Evolutionary conservation across 139 green algal species (phyloP).

Genomic region (Haematococcus sp.): DNA sequence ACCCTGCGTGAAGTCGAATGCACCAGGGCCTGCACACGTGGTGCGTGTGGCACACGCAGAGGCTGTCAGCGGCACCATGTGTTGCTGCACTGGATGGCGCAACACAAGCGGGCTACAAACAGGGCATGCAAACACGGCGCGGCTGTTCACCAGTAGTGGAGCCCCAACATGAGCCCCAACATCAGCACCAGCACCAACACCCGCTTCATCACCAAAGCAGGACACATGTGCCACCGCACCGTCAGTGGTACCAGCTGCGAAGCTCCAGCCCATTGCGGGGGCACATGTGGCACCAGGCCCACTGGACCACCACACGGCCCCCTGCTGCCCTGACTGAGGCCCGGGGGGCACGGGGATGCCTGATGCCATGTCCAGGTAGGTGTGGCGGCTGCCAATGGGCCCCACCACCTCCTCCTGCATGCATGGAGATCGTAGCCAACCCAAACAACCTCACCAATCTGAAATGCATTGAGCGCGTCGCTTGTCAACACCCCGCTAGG

Average conservation of each 20-base stretch:
- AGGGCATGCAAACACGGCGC: too few species aligned
- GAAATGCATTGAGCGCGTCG: too few species aligned
- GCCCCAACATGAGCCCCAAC: too few species aligned
- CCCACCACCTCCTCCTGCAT: constrained; percentile 38
- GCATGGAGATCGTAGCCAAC: neutral
- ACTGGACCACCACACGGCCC: too few species aligned
- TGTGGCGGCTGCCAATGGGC: constrained; percentile 62
- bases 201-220: too few species aligned
- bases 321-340: neutral
- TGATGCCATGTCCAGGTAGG: constrained; percentile 69
- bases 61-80: too few species aligned
- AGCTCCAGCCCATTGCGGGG: constrained; percentile 82
- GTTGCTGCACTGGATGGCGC: too few species aligned
- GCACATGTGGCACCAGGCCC: constrained; percentile 58
- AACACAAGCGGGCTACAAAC: too few species aligned
- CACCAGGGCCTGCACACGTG: constrained; percentile 60
- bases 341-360: constrained; percentile 41
- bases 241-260: constrained; percentile 85
- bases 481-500: too few species aligned
- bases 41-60: neutral
- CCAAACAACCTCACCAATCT: neutral
- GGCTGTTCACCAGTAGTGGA: too few species aligned
- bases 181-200: too few species aligned
- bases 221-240: too few species aligned
- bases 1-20: constrained; percentile 83